Base-by-base conservation (phyloP, 805 yeast genomes). In the Kluyveromyces siamensis region DNA sequence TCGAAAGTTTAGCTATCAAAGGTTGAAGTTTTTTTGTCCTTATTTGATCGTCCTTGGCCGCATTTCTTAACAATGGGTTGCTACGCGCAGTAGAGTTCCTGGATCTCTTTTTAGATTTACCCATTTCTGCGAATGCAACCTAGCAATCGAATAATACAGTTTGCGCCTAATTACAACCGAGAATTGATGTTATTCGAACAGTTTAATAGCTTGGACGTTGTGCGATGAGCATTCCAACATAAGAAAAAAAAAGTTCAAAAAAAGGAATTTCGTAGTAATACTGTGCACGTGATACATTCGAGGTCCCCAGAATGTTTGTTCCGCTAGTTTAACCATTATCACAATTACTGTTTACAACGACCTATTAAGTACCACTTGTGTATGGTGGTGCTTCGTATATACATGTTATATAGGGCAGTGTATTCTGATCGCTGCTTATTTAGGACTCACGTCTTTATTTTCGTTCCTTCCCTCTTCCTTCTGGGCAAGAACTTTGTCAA, bases 81-180 rank as follows among this genome's bases (percentile, higher is more conserved):
- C 61, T 57, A 52, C 72, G 68, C 27, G 66, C 62, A 45, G 63
- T 61, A 0, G 81, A 71, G 2, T 74, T 67, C 69, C 76, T 77
- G 2, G 82, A 76, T 63, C 79, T 79, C 63, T 79, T 83, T 73
- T 83, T 85, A 39, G 85, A 74, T 66, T 84, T 85, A 44, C 85
- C 95, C 95, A 85, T 85, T 19, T 36, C 53, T 16, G 25, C 25
- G 25, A 21, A 21, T 6, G 6, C 25, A 6, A 6, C 25, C 25
- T 21, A 21, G 7, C 18, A 16, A 14, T 18, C 27, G 55, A 50
- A 41, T 51, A 47, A 27, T 45, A 50, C 19, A 18, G 14, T 4
- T 19, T 47, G 6, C 11, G 19, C 35, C 7, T 8, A 4, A 4
- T 21, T 6, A 21, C 25, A 21, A 21, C 25, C 25, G 25, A 4